Percentiles rank a stretch among this genome's conserved stretches.
Evolutionary conservation across 2,329 filamentous ascomycete genomes (phyloP).

Genomic region (Cordyceps tenuipes): DNA sequence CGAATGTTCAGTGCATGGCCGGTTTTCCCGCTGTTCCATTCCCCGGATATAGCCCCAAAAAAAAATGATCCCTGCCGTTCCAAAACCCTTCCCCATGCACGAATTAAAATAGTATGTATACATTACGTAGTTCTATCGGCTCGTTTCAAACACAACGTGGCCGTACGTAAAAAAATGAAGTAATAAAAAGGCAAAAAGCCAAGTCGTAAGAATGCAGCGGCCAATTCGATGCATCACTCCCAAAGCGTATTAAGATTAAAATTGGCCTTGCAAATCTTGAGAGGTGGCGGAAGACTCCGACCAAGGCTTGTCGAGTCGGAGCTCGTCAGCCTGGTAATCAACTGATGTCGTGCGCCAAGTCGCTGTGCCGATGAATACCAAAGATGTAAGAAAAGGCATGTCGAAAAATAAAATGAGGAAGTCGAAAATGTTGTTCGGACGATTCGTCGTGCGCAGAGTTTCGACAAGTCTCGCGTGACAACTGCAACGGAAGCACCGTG

Average conservation of each 20-base stretch:
- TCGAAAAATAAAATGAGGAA: conserved; percentile 24
- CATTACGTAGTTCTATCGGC: conserved; percentile 32
- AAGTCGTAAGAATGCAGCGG: background rate
- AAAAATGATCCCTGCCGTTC: conserved; percentile 22
- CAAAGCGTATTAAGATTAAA: conserved; percentile 10
- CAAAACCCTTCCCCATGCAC: conserved; percentile 23
- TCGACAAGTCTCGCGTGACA: background rate
- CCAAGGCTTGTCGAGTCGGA: background rate
- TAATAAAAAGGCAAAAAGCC: conserved; percentile 2
- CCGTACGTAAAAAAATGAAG: conserved; percentile 15
- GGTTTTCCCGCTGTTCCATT: background rate
- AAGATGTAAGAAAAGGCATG: conserved; percentile 27
- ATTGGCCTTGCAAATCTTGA: background rate
- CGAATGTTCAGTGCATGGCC: conserved; percentile 12
- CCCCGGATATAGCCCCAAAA: conserved; percentile 14
- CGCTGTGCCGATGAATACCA: conserved; percentile 34
- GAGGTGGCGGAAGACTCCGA: conserved; percentile 4
- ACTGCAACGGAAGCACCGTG: background rate
- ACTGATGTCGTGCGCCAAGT: conserved; percentile 27
- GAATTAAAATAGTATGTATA: conserved; percentile 30
- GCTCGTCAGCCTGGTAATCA: background rate
- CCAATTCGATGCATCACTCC: conserved; percentile 1
- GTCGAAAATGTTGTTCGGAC: conserved; percentile 21
- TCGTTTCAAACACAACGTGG: conserved; percentile 23
- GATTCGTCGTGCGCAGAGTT: background rate